Percentiles rank a stretch among this genome's conserved stretches.
These are phyloP conservation scores for Yamadazyma songkhlaensis DNA, from an alignment of 1,139 yeast species.

Conservation along the genomic window DNA sequence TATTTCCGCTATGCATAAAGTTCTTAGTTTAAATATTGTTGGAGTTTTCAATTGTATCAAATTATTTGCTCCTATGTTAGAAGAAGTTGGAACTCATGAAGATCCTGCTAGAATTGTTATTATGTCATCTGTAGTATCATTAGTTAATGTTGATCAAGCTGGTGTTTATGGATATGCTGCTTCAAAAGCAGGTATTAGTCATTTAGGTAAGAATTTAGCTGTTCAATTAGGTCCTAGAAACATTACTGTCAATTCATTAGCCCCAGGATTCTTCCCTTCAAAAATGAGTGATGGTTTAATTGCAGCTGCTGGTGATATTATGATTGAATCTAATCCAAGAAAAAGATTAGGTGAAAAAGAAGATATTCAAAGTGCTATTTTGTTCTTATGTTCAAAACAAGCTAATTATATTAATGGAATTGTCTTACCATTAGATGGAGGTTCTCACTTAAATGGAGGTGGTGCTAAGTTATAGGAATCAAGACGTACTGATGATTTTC, in stretches of 20 bases:
- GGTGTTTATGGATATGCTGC: conserved; percentile 72
- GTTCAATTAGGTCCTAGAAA: conserved; percentile 63
- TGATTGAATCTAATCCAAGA: conserved; percentile 56
- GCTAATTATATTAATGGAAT: conserved; percentile 66
- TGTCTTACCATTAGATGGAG: conserved; percentile 78
- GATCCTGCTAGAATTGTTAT: conserved; percentile 69
- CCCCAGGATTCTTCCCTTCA: conserved; percentile 79
- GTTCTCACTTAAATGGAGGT: conserved; percentile 35
- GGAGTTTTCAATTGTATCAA: conserved; percentile 74
- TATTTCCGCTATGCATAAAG: conserved; percentile 60
- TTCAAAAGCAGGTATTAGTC: conserved; percentile 76
- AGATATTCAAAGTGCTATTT: conserved; percentile 58
- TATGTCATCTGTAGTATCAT: conserved; percentile 61
- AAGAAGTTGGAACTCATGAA: conserved; percentile 49
- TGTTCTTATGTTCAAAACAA: conserved; percentile 59
- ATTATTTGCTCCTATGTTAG: conserved; percentile 57
- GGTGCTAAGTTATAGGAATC: conserved; percentile 15
- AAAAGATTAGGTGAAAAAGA: conserved; percentile 61
- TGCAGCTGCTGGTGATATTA: conserved; percentile 49
- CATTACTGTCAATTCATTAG: conserved; percentile 65
- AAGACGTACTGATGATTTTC: too few relatives aligned
- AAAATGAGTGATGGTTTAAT: conserved; percentile 73
- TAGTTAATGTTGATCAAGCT: conserved; percentile 42
- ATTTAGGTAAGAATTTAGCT: conserved; percentile 64
- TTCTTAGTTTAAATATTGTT: conserved; percentile 60